Base-by-base conservation (phyloP, 1,284 basidiomycete species). In the Cutaneotrichosporon daszewskae region DNA sequence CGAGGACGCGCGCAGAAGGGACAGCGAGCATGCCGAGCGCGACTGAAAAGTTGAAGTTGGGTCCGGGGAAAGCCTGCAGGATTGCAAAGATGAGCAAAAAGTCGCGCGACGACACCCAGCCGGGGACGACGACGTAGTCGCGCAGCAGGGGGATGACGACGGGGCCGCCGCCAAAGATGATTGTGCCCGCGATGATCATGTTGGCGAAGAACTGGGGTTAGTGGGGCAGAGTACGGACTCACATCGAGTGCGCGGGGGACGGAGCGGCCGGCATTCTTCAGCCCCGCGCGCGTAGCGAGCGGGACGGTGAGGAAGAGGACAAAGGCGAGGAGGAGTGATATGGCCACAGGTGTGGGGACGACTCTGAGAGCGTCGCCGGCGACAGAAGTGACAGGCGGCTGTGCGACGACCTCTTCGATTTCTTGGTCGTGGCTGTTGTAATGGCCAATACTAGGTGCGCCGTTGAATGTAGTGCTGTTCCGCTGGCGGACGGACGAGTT, bases 161-260 rank as follows among this genome's bases (percentile, higher is more conserved):
- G 0, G 79, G 79, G 16, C 79, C 79, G 9, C 79, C 79, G 16
- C 79, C 79, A 54, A 80, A 79, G 47, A 79, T 78, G 59, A 79
- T 77, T 9, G 77, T 75, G 7, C 75, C 74, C 2, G 74, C 74
- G 18, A 75, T 58, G 38, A 73, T 52, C 64, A 76, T 68, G 50
- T 74, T 75, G n/a, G 61, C 66, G 55, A 74, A 73, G 51, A 76
- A 71, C 42, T 59, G 38, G 3, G 9, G 32, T 36, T 12, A 37
- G 41, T 32, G 23, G 20, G 19, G 4, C 11, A 19, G 22, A 5
- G 13, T 14, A 25, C 3, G 13, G 12, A 47, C 57, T 45, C 37
- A 59, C 57, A 32, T 73, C 66, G 6, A 75, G 56, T 2, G 43
- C 50, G 20, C 58, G 43, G 2, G 66, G 60, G 4, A 57, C 45